Conservation (phyloP, 208 protist genomes). For the Zelonia costaricensis region DNA sequence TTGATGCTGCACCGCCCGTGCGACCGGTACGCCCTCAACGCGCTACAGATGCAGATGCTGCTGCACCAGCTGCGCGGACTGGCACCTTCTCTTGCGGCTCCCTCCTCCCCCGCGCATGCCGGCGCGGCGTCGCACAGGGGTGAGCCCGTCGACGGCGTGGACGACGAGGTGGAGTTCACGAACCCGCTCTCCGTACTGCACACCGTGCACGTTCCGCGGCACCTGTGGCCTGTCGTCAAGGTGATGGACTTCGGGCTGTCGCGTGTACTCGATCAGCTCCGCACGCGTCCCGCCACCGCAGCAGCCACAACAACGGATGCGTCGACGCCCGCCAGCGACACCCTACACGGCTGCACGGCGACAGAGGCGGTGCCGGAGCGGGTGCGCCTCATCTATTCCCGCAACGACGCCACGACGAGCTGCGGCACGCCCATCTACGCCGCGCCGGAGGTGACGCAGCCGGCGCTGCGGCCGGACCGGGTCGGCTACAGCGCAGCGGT, state of each 20-base stretch:
- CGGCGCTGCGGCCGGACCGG: constrained; percentile 29
- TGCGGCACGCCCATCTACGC: constrained; percentile 78
- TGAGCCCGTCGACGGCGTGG: background rate
- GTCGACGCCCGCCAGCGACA: background rate
- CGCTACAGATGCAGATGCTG: constrained; percentile 49
- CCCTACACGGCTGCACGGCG: constrained; percentile 1
- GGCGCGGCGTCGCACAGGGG: background rate
- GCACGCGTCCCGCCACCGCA: constrained; percentile 5
- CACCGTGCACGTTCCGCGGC: constrained; percentile 47
- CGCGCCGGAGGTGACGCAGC: constrained; percentile 57
- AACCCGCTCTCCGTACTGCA: constrained; percentile 53
- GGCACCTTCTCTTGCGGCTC: no score
- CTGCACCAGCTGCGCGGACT: constrained; percentile 26
- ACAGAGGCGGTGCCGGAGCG: constrained; percentile 14
- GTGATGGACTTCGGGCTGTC: constrained; percentile 79
- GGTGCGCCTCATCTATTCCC: constrained; percentile 30
- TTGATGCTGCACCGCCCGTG: constrained; percentile 93
- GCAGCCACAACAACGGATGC: background rate
- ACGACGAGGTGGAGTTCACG: constrained; percentile 18
- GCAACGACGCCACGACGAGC: constrained; percentile 52
- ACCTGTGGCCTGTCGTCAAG: constrained; percentile 63
- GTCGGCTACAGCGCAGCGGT: constrained; percentile 66
- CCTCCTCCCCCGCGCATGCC: no score
- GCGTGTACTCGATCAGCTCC: constrained; percentile 36
- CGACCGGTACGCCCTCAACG: constrained; percentile 30